These are phyloP conservation scores for Claviceps sp. DNA, from an alignment of 2,329 filamentous ascomycete genomes.

Conservation along the genomic window DNA sequence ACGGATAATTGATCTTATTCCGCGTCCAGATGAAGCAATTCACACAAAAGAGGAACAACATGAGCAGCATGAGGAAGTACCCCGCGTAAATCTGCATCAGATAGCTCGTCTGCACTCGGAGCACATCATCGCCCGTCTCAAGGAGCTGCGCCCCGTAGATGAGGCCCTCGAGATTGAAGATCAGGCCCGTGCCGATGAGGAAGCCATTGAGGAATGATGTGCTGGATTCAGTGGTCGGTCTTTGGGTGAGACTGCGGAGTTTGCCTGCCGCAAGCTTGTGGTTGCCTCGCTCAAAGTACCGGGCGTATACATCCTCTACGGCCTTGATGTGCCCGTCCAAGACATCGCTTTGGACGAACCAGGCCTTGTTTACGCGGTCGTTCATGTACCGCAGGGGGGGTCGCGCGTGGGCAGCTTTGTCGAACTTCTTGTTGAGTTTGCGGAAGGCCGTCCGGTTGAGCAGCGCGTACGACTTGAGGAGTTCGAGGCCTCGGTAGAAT, in stretches of 20 bases:
- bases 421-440: slow-evolving; percentile 98
- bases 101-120: slow-evolving; percentile 47
- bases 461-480: slow-evolving; percentile 82
- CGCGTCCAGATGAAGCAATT: slow-evolving; percentile 72
- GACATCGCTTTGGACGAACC: slow-evolving; percentile 82
- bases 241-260: slow-evolving; percentile 58
- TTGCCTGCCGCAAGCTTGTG: slow-evolving; percentile 84
- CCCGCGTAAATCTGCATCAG: slow-evolving; percentile 84
- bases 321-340: slow-evolving; percentile 67
- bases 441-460: slow-evolving; percentile 88
- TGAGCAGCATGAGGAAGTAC: slow-evolving; percentile 71
- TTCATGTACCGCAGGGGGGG: slow-evolving; percentile 73
- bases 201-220: slow-evolving; percentile 50
- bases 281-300: slow-evolving; percentile 90
- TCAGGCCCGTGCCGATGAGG: slow-evolving; percentile 52
- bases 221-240: slow-evolving; percentile 39
- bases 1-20: slow-evolving; percentile 87
- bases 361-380: slow-evolving; percentile 79
- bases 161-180: slow-evolving; percentile 54
- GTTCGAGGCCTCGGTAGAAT: slow-evolving; percentile 81
- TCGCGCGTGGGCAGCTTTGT: slow-evolving; percentile 73
- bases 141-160: slow-evolving; percentile 45
- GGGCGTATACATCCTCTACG: slow-evolving; percentile 82
- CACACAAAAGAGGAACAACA: slow-evolving; percentile 74
- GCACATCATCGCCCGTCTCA: slow-evolving; percentile 30